Base-by-base conservation (phyloP, 2,329 filamentous ascomycete genomes). In the Pseudocercospora musae region DNA sequence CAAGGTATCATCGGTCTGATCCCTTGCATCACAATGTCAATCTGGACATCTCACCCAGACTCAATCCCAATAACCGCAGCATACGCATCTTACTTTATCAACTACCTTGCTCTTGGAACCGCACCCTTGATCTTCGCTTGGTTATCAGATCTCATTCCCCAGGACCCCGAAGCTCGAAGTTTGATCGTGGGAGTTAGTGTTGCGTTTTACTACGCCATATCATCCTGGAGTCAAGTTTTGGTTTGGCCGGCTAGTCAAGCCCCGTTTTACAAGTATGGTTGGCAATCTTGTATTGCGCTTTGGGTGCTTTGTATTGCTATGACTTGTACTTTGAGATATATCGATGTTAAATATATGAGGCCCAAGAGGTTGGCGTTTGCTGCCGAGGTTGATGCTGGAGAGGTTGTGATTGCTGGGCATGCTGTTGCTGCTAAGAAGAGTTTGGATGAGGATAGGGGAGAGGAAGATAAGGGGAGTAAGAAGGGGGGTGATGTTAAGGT, bases 31-130 rank as follows among this genome's bases (percentile, higher is more conserved):
- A 80, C 79, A n/a, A 82, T 84, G 80, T 81, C 77, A 21, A 71
- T 82, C n/a, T 84, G 82, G 82, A 84, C 82, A 0, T 69, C 76
- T 1, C 75, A 81, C 27, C 81, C 81, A 0, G 66, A 68, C 2
- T 70, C 73, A 0, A 78, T 80, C 0, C 74, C 80, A 0, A 57
- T 84, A 0, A 76, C 77, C 0, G 78, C 78, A 1, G 82, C 81
- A 0, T 85, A 84, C 64, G 80, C 81, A 2, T 78, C 78, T 55
- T 84, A 83, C 63, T 83, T 84, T 65, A 80, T 84, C 67, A 77
- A 78, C 0, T 82, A 78, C 65, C 21, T 52, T 3, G 48, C 48
- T 18, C 48, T 52, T 1, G 82, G 81, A 0, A 84, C 81, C 0
- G 82, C 81, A 1, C 81, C 82, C 0, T 67, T 84, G 31, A 82